Evolutionary conservation across 768 basidiomycete species (phyloP).

Genomic region (Phanerochaete sordida): DNA sequence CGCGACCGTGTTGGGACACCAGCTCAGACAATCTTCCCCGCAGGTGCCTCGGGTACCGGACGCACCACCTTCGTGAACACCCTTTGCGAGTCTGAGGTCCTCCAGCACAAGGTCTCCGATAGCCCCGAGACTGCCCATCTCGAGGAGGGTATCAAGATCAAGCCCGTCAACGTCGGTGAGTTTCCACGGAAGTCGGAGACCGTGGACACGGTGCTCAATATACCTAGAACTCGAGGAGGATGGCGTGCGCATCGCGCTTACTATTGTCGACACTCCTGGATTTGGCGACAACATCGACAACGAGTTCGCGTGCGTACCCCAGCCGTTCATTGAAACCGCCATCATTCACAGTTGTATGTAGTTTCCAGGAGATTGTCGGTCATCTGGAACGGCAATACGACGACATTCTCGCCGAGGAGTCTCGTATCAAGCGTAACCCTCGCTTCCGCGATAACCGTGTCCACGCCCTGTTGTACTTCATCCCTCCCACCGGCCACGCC

Average conservation of each 20-base stretch:
- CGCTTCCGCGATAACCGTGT: conserved; percentile 98
- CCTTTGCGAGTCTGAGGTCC: conserved; percentile 92
- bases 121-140: conserved; percentile 87
- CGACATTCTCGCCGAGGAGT: conserved; percentile 97
- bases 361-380: conserved; percentile 96
- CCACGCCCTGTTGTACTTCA: conserved; percentile 96
- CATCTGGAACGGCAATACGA: conserved; percentile 99
- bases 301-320: conserved; percentile 79
- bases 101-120: conserved; percentile 83
- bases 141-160: conserved; percentile 93
- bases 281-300: conserved; percentile 99
- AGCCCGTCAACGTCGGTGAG: conserved; percentile 90
- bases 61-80: conserved; percentile 99
- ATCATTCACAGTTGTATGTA: conserved; percentile 27
- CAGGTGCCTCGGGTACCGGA: conserved; percentile 96
- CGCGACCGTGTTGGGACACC: conserved; percentile 17
- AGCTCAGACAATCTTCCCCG: conserved; percentile 9
- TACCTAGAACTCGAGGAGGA: conserved; percentile 94
- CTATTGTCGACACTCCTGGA: conserved; percentile 97
- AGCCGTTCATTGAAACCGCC: background rate
- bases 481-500: conserved; percentile 95
- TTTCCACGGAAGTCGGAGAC: background rate
- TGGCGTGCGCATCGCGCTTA: conserved; percentile 95
- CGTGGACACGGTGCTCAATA: background rate
- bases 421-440: conserved; percentile 98